phyloP scores from a whole-genome alignment of 1,284 basidiomycete species.

The Inonotus obliquus region DNA sequence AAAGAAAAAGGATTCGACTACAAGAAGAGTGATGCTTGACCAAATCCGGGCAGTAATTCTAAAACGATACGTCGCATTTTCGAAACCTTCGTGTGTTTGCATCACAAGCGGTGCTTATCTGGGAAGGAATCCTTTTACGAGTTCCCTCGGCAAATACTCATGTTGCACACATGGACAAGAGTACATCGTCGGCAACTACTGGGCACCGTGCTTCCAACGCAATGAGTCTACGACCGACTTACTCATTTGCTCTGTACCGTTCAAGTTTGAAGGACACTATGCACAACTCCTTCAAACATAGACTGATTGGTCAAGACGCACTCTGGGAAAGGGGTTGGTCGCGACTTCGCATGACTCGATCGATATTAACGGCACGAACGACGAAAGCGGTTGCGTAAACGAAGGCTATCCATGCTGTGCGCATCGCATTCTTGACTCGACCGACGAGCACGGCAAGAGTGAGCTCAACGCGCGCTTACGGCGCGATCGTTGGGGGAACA shows the following conservation, averaged over 20 bases:
- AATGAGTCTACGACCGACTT: background rate
- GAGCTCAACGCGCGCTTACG: background rate
- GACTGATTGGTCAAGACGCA: background rate
- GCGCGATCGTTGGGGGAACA: background rate
- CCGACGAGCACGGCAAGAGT: conserved; percentile 7
- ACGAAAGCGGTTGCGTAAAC: background rate
- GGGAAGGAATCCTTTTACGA: background rate
- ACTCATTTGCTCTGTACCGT: background rate
- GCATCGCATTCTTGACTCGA: conserved; percentile 9
- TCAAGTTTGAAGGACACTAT: background rate
- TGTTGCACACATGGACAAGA: background rate
- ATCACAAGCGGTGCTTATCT: conserved; percentile 15
- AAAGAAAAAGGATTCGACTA: background rate
- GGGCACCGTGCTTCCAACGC: background rate
- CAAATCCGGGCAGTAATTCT: background rate
- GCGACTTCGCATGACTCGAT: background rate
- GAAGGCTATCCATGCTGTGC: conserved; percentile 13
- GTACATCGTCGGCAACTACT: background rate
- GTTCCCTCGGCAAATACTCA: background rate
- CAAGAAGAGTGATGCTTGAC: background rate
- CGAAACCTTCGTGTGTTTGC: background rate
- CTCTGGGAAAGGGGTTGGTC: background rate
- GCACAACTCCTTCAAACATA: background rate
- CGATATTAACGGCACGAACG: background rate
- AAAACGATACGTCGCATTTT: background rate